Conservation (phyloP, 495 filamentous ascomycete genomes). For the Aspergillus olivimuriae region DNA sequence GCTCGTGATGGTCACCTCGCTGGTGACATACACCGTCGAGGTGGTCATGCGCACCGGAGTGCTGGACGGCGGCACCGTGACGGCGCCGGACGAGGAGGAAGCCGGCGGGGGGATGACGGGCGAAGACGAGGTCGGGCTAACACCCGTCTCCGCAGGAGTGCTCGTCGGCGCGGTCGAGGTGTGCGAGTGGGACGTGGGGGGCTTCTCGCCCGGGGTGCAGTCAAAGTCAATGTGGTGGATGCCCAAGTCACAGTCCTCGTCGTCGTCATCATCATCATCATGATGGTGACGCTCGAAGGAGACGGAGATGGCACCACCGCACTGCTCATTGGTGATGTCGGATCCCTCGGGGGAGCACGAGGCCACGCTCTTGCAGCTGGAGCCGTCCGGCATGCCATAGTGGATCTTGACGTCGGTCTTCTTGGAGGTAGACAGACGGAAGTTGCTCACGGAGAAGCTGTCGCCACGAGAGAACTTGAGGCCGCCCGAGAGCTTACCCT, state of each 20-base stretch:
- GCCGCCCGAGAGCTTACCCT: slow-evolving; percentile 43
- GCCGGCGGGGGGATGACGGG: slow-evolving; percentile 8
- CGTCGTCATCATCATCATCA: slow-evolving; percentile 45
- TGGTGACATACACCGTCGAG: slow-evolving; percentile 55
- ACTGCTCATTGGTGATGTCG: slow-evolving; percentile 73
- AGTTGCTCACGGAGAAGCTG: slow-evolving; percentile 67
- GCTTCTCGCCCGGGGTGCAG: slow-evolving; percentile 51
- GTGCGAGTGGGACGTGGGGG: slow-evolving; percentile 9
- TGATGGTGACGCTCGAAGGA: slow-evolving; percentile 68
- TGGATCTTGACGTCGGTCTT: slow-evolving; percentile 74
- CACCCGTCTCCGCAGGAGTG: slow-evolving; percentile 4
- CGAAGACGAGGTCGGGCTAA: slow-evolving; percentile 9
- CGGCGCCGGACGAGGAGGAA: not conserved
- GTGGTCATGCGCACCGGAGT: slow-evolving; percentile 35
- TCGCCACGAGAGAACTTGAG: slow-evolving; percentile 37
- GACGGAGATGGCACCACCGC: slow-evolving; percentile 80
- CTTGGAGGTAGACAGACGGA: slow-evolving; percentile 65
- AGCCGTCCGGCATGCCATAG: slow-evolving; percentile 76
- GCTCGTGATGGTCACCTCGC: slow-evolving; percentile 50
- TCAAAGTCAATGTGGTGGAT: slow-evolving; percentile 76
- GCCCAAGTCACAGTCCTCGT: slow-evolving; percentile 57
- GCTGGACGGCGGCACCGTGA: slow-evolving; percentile 4
- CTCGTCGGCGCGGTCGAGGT: slow-evolving; percentile 14
- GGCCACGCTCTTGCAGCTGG: slow-evolving; percentile 66
- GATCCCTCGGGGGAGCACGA: slow-evolving; percentile 58